Base-by-base conservation (phyloP, 352 stramenopile genomes). In the Pythium aristosporum region DNA sequence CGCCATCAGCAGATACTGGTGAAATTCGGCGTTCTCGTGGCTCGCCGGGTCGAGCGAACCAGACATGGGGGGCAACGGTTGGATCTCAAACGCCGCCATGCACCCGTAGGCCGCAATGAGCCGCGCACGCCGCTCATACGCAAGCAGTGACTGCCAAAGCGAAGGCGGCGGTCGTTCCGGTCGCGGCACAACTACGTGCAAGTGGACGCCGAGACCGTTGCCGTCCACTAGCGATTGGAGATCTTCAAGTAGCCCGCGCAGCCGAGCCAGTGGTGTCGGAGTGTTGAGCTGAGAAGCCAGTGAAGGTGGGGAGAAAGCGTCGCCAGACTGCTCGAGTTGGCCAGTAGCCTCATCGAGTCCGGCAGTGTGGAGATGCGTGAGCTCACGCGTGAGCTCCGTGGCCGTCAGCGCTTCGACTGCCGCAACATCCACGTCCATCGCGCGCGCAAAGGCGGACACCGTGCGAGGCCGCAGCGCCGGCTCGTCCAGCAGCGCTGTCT, bases 91-190 rank as follows among this genome's bases (percentile, higher is more conserved):
- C 3, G 59, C 52, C 18, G 57, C 49, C 5, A 73, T 28, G 42
- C 68, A 63, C 8, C 74, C 57, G 23, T 77, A 74, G 7, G 77
- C 41, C 6, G 71, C 57, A 50, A 74, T 73, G 11, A 84, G 37
- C 12, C 77, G 57, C 1, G 69, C 34, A 10, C 77, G 75, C 30
- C 75, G 77, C 11, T 80, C 67, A 11, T 75, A 73, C 8, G 67
- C 63, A 6, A 82, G 59, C 48, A 86, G 53, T 12, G 80, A 61
- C 0, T 69, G 71, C 77, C 77, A 86, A 7, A 86, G 56, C 47
- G 57, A 77, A 36, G 79, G 53, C 12, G 78, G 46, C 1, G 34
- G 34, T 39, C 8, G 34, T 39, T 72, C 36, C 28, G 68, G 58
- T 3, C 68, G 60, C 16, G 63, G 64, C 10, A 62, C 50, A 3